Base-by-base conservation (phyloP, 768 basidiomycete species). In the Cyclocybe cylindracea region DNA sequence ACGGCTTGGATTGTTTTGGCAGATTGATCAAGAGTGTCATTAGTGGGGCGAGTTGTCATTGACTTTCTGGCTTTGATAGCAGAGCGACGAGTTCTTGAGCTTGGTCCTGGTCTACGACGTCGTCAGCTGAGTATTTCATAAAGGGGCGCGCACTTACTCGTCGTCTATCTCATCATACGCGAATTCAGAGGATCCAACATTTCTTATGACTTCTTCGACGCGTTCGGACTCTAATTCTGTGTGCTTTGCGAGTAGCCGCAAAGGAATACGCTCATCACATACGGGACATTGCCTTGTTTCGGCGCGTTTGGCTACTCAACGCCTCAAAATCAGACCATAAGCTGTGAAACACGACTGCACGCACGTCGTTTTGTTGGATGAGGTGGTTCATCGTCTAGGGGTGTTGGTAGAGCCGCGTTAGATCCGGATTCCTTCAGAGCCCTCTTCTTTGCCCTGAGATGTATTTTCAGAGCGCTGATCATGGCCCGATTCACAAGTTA, bases 251-350 rank as follows among this genome's bases (percentile, higher is more conserved):
- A 92, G 74, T n/a, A 91, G 75, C 10, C 89, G 84, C 18, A 90
- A 62, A 10, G 90, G 89, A 38, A 93, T 86, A 36, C 64, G 64
- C 63, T 92, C 89, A 10, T 77, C 70, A 68, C 90, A 93, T 36
- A 87, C 80, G 1, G 90, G 91, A 61, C 90, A 93, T 52, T 73
- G 73, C 51, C 83, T 76, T 2, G 87, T 92, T 63, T 91, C 89
- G 13, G 86, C 89, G 39, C 85, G 82, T 65, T 83, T 88, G 3
- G 77, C 87, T 89, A 51, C 45, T 13, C 4, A 10, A 8, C n/a
- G 46, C 10, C 44, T 11, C 45, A 11, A 45, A 18, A 13, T 65
- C 36, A 61, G 33, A 18, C 38, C 39, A 31, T 14, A 13, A 29
- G 35, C n/a, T 8, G 41, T 16, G 34, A 34, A 37, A 31, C 10